phyloP scores from a whole-genome alignment of 768 basidiomycete genomes.

The Hortiboletus flavorubellus region DNA sequence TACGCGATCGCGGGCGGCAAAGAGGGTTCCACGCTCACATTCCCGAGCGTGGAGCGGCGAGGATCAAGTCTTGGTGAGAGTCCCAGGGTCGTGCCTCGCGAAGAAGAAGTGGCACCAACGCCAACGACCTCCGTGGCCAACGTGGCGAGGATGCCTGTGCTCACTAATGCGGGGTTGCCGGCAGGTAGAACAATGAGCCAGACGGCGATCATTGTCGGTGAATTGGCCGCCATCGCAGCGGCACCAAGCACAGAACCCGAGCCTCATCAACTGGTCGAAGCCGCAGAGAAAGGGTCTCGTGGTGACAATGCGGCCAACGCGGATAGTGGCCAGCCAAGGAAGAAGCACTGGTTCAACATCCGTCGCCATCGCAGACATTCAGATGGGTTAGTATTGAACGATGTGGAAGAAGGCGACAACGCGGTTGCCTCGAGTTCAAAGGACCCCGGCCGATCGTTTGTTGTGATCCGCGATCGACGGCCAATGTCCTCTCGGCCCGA shows the following conservation, averaged over 20 bases:
- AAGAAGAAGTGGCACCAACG: conserved; percentile 40
- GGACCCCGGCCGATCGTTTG: conserved; percentile 55
- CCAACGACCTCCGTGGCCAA: conserved; percentile 49
- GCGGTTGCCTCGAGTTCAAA: conserved; percentile 31
- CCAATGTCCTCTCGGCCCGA: conserved; percentile 36
- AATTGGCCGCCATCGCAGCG: conserved; percentile 30
- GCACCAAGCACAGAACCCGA: conserved; percentile 18
- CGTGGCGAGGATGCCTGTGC: conserved; percentile 41
- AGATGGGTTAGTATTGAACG: conserved; percentile 43
- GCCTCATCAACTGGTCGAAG: conserved; percentile 20
- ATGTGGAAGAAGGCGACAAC: conserved; percentile 17
- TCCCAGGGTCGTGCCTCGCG: conserved; percentile 23
- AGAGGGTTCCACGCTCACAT: conserved; percentile 57
- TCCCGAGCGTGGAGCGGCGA: conserved; percentile 58
- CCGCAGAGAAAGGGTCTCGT: conserved; percentile 14
- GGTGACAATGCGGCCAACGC: conserved; percentile 31
- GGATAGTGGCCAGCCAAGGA: conserved; percentile 49
- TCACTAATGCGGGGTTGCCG: conserved; percentile 37
- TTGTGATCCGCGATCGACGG: conserved; percentile 60
- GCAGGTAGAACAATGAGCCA: conserved; percentile 79
- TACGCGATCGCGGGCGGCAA: conserved; percentile 63
- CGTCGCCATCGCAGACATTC: conserved; percentile 59
- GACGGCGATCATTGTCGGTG: conserved; percentile 78
- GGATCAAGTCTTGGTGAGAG: conserved; percentile 25
- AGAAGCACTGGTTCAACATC: conserved; percentile 69